Evolutionary conservation across 495 filamentous ascomycete species (phyloP).

Genomic region (Neurospora cerealis): DNA sequence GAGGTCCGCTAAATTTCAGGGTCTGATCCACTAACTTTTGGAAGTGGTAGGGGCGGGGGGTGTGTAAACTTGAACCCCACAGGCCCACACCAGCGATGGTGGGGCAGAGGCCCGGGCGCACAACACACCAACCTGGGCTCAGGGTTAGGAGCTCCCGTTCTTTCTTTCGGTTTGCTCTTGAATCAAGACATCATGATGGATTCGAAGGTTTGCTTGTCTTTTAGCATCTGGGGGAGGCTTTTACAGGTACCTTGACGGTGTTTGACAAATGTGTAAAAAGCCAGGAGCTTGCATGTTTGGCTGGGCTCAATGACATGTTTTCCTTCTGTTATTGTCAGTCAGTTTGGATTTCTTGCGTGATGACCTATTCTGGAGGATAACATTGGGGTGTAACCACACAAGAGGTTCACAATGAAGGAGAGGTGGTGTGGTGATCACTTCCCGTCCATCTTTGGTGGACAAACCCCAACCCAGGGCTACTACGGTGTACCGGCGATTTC

Average conservation of each 20-base stretch:
- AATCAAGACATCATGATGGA: too few species aligned
- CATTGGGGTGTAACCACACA: background rate
- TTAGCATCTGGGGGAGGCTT: too few species aligned
- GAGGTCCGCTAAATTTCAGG: background rate
- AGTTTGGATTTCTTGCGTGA: background rate
- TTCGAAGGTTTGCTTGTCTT: too few species aligned
- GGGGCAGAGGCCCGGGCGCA: background rate
- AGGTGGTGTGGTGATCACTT: background rate
- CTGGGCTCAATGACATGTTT: too few species aligned
- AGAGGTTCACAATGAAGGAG: background rate
- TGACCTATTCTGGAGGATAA: background rate
- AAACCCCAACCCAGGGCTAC: background rate
- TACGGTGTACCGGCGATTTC: background rate
- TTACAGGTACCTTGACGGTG: too few species aligned
- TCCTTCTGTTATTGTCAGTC: too few species aligned
- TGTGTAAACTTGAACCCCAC: background rate
- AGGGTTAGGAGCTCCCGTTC: background rate
- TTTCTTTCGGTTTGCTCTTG: background rate
- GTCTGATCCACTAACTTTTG: background rate
- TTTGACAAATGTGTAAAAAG: too few species aligned
- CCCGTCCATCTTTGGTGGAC: background rate
- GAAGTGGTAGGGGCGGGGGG: background rate
- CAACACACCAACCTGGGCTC: background rate
- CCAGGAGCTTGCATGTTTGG: too few species aligned
- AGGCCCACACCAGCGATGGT: background rate